Conservation (phyloP, 2,329 filamentous ascomycete species). For the Aureobasidium namibiae region DNA sequence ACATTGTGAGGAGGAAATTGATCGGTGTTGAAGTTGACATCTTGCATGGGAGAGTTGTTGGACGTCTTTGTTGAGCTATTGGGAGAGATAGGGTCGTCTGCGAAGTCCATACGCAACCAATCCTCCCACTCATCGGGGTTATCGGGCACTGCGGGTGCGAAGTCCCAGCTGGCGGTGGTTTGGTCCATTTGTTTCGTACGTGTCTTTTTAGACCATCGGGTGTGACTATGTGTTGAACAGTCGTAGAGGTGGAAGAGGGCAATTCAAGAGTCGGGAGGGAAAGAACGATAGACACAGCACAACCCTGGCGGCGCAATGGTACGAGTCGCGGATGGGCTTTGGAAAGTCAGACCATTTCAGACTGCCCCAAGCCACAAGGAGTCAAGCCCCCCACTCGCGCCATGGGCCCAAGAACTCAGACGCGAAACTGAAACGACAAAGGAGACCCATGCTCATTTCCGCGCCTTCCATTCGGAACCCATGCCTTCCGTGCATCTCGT, state of each 20-base stretch:
- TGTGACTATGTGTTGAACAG: constrained; percentile 8
- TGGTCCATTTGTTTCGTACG: not conserved
- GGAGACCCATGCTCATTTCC: not conserved
- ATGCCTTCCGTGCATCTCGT: not conserved
- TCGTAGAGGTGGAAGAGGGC: not conserved
- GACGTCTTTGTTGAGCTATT: constrained; percentile 27
- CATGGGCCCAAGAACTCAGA: not conserved
- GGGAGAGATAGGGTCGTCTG: constrained; percentile 24
- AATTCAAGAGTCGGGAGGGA: not conserved
- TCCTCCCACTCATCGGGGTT: constrained; percentile 36
- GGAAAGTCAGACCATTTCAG: not conserved
- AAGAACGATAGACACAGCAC: not conserved
- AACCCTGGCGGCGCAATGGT: not conserved
- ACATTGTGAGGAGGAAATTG: constrained; percentile 18
- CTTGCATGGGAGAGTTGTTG: constrained; percentile 28
- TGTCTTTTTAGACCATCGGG: not conserved
- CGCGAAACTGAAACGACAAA: constrained; percentile 4
- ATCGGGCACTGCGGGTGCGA: constrained; percentile 10
- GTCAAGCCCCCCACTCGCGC: not conserved
- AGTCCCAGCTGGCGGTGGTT: not conserved
- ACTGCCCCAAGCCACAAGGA: not conserved
- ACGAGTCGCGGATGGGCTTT: not conserved
- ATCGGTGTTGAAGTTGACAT: constrained; percentile 15
- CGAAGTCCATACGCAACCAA: constrained; percentile 41
- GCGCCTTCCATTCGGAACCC: not conserved